These are phyloP conservation scores for Poteriospumella lacustris DNA, from an alignment of 108 stramenopile species.

Conservation along the genomic window DNA sequence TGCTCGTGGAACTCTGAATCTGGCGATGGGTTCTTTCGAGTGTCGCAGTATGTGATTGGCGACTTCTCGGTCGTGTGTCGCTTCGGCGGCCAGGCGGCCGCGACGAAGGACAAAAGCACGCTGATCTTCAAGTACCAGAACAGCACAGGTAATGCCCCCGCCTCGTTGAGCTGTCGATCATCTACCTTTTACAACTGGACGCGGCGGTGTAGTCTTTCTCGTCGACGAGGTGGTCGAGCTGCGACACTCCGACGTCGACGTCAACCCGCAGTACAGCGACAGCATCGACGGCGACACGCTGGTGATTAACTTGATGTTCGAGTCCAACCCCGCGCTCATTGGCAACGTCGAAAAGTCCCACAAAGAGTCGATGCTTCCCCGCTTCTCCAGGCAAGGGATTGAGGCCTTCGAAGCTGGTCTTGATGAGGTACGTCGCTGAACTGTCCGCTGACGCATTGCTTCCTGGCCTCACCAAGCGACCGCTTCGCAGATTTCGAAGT, in stretches of 20 bases:
- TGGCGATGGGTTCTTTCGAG: conserved; percentile 22
- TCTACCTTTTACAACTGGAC: not conserved
- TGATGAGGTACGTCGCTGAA: conserved; percentile 22
- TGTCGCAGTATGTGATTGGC: conserved; percentile 5
- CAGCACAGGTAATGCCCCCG: conserved; percentile 16
- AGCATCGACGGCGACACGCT: not conserved
- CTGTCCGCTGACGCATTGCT: not conserved
- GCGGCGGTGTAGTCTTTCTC: not conserved
- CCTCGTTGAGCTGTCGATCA: not conserved
- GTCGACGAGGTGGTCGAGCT: not conserved
- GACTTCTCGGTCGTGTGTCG: conserved; percentile 26
- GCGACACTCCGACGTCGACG: not conserved
- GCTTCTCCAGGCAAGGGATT: not conserved
- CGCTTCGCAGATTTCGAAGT: conserved; percentile 21
- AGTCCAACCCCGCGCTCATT: not conserved
- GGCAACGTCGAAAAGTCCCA: not conserved
- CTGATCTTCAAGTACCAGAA: conserved; percentile 28
- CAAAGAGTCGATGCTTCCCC: not conserved
- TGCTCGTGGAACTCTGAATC: conserved; percentile 3
- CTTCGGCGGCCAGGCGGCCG: not conserved
- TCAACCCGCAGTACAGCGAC: conserved; percentile 20
- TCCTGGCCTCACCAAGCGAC: not conserved
- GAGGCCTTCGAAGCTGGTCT: conserved; percentile 26
- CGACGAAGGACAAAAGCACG: not conserved
- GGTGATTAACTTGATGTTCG: not conserved